Conservation (phyloP, 352 stramenopile species). For the Phytophthora meadii region DNA sequence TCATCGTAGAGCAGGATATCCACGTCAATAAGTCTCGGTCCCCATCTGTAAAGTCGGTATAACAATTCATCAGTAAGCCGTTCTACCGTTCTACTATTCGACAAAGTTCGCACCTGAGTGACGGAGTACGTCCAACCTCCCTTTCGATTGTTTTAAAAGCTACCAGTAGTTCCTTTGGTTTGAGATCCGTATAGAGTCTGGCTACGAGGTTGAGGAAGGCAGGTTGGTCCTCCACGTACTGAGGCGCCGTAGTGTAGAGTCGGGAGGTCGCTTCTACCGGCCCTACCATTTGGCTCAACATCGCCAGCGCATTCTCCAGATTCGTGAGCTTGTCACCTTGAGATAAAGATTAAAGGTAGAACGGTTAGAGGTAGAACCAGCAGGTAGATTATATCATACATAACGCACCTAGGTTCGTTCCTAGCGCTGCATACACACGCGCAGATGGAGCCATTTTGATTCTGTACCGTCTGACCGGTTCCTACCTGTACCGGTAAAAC, state of each 20-base stretch:
- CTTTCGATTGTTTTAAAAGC: conserved; percentile 91
- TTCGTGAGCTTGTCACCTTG: conserved; percentile 76
- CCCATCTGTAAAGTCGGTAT: conserved; percentile 69
- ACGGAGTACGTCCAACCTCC: conserved; percentile 85
- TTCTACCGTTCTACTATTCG: conserved; percentile 2
- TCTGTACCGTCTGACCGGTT: no score
- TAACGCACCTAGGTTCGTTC: conserved; percentile 74
- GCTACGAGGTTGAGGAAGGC: conserved; percentile 95
- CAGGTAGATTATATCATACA: background rate
- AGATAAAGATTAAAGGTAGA: conserved; percentile 3
- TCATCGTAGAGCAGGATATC: conserved; percentile 96
- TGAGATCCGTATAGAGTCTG: conserved; percentile 83
- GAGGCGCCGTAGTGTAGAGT: conserved; percentile 92
- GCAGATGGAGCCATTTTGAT: conserved; percentile 19
- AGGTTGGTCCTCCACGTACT: conserved; percentile 97
- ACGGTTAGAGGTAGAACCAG: background rate
- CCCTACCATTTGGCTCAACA: conserved; percentile 54
- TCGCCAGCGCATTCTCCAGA: conserved; percentile 64
- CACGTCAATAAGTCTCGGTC: conserved; percentile 94
- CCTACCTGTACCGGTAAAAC: no score
- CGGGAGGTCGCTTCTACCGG: conserved; percentile 85
- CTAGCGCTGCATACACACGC: conserved; percentile 68
- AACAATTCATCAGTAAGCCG: conserved; percentile 1
- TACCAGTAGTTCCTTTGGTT: conserved; percentile 79
- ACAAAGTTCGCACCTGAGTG: conserved; percentile 45